phyloP scores from a whole-genome alignment of 768 basidiomycete genomes.

The Tulasnella sp. region DNA sequence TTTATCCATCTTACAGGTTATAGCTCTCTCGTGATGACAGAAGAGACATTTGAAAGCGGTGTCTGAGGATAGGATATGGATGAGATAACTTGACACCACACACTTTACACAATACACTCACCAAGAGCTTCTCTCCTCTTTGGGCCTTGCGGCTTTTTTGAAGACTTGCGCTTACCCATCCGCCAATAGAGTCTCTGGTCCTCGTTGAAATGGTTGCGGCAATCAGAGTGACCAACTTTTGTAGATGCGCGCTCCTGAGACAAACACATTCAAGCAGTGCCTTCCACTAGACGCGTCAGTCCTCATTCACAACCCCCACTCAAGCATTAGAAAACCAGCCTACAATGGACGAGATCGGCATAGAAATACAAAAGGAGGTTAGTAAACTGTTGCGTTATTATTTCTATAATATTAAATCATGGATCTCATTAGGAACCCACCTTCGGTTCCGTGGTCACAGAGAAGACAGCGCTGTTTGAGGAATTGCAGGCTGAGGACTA shows the following conservation, averaged over 20 bases:
- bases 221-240: no score
- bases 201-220: no score
- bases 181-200: background rate
- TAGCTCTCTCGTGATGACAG: slow-evolving; percentile 82
- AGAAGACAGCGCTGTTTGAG: slow-evolving; percentile 76
- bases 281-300: slow-evolving; percentile 14
- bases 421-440: slow-evolving; percentile 58
- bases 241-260: no score
- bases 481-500: slow-evolving; percentile 72
- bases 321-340: background rate
- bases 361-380: slow-evolving; percentile 70
- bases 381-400: slow-evolving; percentile 21
- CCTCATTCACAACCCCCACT: background rate
- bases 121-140: slow-evolving; percentile 60
- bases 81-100: slow-evolving; percentile 9
- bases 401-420: background rate
- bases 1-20: slow-evolving; percentile 70
- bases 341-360: slow-evolving; percentile 80
- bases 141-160: slow-evolving; percentile 55
- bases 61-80: slow-evolving; percentile 33
- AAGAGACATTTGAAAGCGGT: slow-evolving; percentile 77
- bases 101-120: slow-evolving; percentile 25
- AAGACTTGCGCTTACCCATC: slow-evolving; percentile 85
- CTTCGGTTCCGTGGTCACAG: slow-evolving; percentile 73
- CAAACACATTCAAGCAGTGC: background rate